Percentiles rank a stretch among this genome's conserved stretches.
These are phyloP conservation scores for Punica granatum DNA, from an alignment of 345 rosid species.

Conservation along the genomic window DNA sequence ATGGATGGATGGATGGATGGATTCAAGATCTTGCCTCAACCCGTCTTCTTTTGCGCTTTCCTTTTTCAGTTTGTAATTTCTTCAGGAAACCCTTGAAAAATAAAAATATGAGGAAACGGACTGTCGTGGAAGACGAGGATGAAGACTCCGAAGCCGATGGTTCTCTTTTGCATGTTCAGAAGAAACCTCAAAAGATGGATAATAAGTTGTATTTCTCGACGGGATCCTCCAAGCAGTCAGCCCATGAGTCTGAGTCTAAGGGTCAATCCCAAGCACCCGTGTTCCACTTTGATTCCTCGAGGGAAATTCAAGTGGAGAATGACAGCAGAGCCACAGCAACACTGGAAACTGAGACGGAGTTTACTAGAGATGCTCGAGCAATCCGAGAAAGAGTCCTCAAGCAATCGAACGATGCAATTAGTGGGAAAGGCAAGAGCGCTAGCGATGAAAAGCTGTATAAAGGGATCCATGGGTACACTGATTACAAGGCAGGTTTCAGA, in stretches of 20 bases:
- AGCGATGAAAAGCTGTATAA: constrained; percentile 61
- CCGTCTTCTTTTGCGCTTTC: too few relatives aligned
- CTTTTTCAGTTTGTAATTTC: constrained; percentile 60
- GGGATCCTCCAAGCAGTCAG: constrained; percentile 43
- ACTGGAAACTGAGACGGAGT: constrained; percentile 85
- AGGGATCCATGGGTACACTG: constrained; percentile 76
- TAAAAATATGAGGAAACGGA: constrained; percentile 71
- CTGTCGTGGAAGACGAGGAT: constrained; percentile 30
- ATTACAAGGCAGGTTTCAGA: constrained; percentile 86
- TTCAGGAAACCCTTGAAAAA: constrained; percentile 62
- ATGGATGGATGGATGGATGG: too few relatives aligned
- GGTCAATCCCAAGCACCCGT: constrained; percentile 25
- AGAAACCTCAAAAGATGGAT: constrained; percentile 41
- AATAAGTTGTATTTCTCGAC: constrained; percentile 63
- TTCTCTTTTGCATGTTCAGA: constrained; percentile 41
- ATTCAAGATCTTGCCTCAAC: too few relatives aligned
- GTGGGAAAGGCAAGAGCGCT: constrained; percentile 41
- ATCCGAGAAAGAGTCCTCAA: constrained; percentile 77
- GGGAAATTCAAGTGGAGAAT: constrained; percentile 77
- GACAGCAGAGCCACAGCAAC: constrained; percentile 79
- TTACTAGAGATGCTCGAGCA: constrained; percentile 69
- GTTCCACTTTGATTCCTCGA: constrained; percentile 78
- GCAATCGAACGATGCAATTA: constrained; percentile 53
- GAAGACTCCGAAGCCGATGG: constrained; percentile 37
- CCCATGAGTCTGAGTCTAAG: constrained; percentile 15